Conservation (phyloP, 495 filamentous ascomycete genomes). For the Mycothermus thermophilus region DNA sequence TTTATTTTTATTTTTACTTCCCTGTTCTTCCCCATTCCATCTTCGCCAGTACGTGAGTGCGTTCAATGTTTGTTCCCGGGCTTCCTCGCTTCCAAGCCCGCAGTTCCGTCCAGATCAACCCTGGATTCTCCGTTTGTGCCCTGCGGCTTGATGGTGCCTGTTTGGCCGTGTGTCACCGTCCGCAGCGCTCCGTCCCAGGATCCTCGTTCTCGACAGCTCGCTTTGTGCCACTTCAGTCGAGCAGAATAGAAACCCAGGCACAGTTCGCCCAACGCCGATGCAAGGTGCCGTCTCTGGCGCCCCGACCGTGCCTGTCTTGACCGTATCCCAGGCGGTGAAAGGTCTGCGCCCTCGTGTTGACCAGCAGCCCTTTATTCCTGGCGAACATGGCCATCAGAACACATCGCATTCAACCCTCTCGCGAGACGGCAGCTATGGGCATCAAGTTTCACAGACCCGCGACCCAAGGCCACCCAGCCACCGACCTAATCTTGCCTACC, state of each 20-base stretch:
- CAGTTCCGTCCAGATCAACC: neutral
- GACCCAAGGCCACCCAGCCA: too few relatives aligned
- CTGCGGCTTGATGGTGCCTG: neutral
- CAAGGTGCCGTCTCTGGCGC: conserved; percentile 8
- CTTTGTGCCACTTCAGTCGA: conserved; percentile 1
- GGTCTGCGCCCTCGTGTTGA: conserved; percentile 9
- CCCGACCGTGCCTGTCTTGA: conserved; percentile 6
- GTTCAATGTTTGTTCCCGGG: neutral
- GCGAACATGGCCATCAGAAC: conserved; percentile 4
- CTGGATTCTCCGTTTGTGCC: neutral
- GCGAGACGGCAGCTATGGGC: too few relatives aligned
- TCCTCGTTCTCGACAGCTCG: conserved; percentile 1
- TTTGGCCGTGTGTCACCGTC: neutral
- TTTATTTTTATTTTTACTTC: too few relatives aligned
- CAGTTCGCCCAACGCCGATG: conserved; percentile 4
- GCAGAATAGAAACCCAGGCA: conserved; percentile 2
- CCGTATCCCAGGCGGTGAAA: conserved; percentile 3
- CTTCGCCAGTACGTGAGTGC: too few relatives aligned
- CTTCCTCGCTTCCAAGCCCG: neutral
- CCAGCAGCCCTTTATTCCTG: conserved; percentile 9
- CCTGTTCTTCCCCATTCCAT: too few relatives aligned
- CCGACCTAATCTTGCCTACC: conserved; percentile 1
- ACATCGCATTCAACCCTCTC: too few relatives aligned
- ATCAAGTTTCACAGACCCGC: too few relatives aligned
- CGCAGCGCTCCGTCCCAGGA: neutral